Base-by-base conservation (phyloP, 805 yeast species). In the Candida mattraensis region DNA sequence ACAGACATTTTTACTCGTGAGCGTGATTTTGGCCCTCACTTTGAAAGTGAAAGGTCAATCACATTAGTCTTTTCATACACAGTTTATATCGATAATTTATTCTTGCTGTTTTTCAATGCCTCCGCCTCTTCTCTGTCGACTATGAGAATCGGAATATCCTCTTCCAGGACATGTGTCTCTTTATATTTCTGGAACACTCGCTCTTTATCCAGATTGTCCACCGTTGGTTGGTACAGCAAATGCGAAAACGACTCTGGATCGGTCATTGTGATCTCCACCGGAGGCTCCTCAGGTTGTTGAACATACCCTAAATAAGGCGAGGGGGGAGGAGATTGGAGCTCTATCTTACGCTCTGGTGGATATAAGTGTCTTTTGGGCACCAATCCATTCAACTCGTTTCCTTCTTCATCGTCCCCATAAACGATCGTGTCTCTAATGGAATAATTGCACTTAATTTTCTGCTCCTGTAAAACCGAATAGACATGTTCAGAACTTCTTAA, bases 301-400 rank as follows among this genome's bases (percentile, higher is more conserved):
- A 48, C 44, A 42, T 51, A 60, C 3, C 63, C 63, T 17, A 58
- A 41, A 32, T 60, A 60, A 3, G 66, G 66, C 1, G 66, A 60
- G 1, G 63, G 54, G 6, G 66, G 66, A 5, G 66, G 66, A 0
- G 66, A 60, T 40, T 56, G 61, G 29, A 60, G 42, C 30, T 60
- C 61, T 1, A 60, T 40, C n/a, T 43, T 48, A 6, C 55, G 47
- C 18, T 48, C 51, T 1, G 64, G 64, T 3, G 54, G 53, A 14
- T 39, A 41, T 14, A 54, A 37, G 20, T 35, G 44, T 2, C 30
- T 39, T 5, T 23, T 24, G 3, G 29, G 32, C n/a, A 18, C 13
- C 5, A 19, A 31, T 11, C 30, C 27, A 10, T 15, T 24, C 18
- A 15, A 28, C 42, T 22, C 30, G 7, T 9, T 7, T 9, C 24